Evolutionary conservation across 2,329 filamentous ascomycete genomes (phyloP).

Genomic region (Colletotrichum plurivorum): DNA sequence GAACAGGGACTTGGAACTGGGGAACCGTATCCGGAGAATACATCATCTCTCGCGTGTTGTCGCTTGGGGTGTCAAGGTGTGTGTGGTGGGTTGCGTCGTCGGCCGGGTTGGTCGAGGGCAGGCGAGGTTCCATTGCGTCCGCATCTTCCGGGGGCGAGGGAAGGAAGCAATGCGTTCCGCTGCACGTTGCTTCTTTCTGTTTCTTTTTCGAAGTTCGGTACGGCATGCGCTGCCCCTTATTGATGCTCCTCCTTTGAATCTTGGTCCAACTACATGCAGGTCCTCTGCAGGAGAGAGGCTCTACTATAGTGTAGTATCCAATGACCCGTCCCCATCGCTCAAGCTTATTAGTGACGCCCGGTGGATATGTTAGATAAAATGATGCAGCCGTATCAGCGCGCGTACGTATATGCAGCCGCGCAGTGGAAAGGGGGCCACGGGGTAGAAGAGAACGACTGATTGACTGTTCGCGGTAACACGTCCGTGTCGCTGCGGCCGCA

Average conservation of each 20-base stretch:
- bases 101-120: neutral
- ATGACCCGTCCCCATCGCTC: neutral
- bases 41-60: too few relatives aligned
- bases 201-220: constrained; percentile 2
- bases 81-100: too few relatives aligned
- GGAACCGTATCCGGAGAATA: too few relatives aligned
- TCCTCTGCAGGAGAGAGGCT: neutral
- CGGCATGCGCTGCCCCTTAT: neutral
- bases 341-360: neutral
- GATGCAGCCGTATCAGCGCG: neutral
- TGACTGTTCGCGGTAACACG: neutral
- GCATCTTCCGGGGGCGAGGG: constrained; percentile 3
- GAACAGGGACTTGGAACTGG: too few relatives aligned
- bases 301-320: neutral
- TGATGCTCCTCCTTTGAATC: neutral
- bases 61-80: too few relatives aligned
- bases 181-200: neutral
- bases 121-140: constrained; percentile 27
- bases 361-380: neutral
- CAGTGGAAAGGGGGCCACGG: neutral
- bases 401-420: neutral
- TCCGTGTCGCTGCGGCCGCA: neutral
- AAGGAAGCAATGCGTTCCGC: neutral
- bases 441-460: neutral
- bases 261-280: neutral